Conservation (phyloP, 257 asterid species). For the Gentiana dahurica region DNA sequence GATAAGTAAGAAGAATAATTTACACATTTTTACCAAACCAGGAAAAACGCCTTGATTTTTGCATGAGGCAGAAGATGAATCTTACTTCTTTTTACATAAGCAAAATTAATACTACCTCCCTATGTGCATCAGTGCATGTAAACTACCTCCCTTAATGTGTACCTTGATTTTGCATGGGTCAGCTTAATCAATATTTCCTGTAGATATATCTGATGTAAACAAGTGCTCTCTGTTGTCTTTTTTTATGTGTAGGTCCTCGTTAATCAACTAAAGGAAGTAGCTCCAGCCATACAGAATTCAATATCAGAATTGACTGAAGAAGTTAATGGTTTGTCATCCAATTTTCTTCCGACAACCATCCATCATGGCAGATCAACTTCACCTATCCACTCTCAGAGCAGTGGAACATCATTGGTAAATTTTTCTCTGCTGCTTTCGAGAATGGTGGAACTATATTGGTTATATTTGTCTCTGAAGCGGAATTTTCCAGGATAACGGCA, state of each 20-base stretch:
- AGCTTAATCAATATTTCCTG: no score
- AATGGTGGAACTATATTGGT: neutral
- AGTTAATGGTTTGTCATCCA: slow-evolving; percentile 67
- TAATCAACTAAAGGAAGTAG: slow-evolving; percentile 90
- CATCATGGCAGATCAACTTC: slow-evolving; percentile 54
- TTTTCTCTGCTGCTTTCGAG: slow-evolving; percentile 4
- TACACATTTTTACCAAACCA: no score
- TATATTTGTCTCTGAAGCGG: neutral
- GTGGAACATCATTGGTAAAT: slow-evolving; percentile 62
- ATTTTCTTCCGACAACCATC: slow-evolving; percentile 42
- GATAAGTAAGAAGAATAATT: no score
- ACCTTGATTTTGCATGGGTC: no score
- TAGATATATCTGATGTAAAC: no score
- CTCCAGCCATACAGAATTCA: slow-evolving; percentile 90
- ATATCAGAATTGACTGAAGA: slow-evolving; percentile 78
- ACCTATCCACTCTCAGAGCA: slow-evolving; percentile 64
- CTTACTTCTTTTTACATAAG: no score
- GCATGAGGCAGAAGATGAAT: no score
- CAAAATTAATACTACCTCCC: no score
- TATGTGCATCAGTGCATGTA: no score
- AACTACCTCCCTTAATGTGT: no score
- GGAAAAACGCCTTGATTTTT: no score
- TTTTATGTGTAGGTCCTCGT: slow-evolving; percentile 65
- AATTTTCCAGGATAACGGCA: slow-evolving; percentile 51
- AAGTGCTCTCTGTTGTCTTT: no score